Base-by-base conservation (phyloP, 352 stramenopile genomes). In the Globisporangium sylvaticum region DNA sequence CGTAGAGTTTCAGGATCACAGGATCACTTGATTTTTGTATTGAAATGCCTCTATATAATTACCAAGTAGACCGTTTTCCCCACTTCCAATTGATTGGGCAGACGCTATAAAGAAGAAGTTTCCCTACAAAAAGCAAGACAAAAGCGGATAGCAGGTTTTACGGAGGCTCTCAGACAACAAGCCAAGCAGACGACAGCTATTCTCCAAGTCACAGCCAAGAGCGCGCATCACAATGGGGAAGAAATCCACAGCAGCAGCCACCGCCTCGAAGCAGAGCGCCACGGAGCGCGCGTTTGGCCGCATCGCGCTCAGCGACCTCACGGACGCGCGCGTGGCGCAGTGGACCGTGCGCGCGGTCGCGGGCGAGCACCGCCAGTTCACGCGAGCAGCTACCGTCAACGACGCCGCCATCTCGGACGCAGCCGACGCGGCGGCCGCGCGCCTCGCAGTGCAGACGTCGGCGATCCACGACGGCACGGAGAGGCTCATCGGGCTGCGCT, bases 261-360 rank as follows among this genome's bases (percentile, higher is more conserved):
- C 39, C 69, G 6, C 55, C 58, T 0, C 39, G 5, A 48, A 48
- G 39, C 39, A 20, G 39, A 48, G 14, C 39, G 15, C 39, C 4
- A n/a, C 25, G 0, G 78, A 87, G 68, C 73, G 78, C 62, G 75
- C 79, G 39, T 93, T 83, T 64, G 81, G 83, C 1, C 83, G 78
- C 66, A 82, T 93, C 54, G 71, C 81, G 39, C 72, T 91, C 54
- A 84, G 76, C 58, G 83, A 93, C 57, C 70, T 93, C 10, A 84
- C 66, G 4, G 68, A 65, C 8, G 64, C 71, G 39, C 83, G 84
- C 54, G 81, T 74, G 7, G 71, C 67, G 3, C 62, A 79, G 48
- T 93, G 84, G 84, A 82, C 37, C 22, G 80, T 93, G 34, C 83
- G 81, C 57, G 74, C 83, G 4, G 84, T 90, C 42, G 79, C 83